Evolutionary conservation across 306 rosid genomes (phyloP).

Genomic region (Glycine soja): DNA sequence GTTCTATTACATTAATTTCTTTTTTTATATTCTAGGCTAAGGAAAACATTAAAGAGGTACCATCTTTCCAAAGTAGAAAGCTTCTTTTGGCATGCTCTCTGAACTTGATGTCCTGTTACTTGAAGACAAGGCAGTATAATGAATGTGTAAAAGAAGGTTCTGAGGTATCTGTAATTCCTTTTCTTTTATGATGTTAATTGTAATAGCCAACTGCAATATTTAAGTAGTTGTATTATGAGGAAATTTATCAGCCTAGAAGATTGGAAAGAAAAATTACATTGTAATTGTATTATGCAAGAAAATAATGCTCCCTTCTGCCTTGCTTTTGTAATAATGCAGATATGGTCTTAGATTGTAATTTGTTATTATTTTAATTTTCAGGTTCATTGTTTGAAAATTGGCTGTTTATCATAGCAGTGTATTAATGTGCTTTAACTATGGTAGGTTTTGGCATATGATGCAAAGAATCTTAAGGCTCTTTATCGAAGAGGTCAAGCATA

Average conservation of each 20-base stretch:
- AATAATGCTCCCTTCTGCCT: background rate
- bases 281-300: slow-evolving; percentile 16
- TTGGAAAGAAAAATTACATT: slow-evolving; percentile 15
- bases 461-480: slow-evolving; percentile 87
- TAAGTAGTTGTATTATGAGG: slow-evolving; percentile 21
- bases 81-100: slow-evolving; percentile 90
- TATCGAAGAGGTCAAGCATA: slow-evolving; percentile 99
- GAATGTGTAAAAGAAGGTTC: slow-evolving; percentile 91
- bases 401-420: slow-evolving; percentile 8
- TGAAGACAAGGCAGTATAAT: slow-evolving; percentile 80
- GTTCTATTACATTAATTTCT: slow-evolving; percentile 33
- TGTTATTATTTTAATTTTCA: background rate
- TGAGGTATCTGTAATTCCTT: slow-evolving; percentile 66
- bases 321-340: slow-evolving; percentile 27
- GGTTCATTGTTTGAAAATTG: slow-evolving; percentile 30
- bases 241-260: slow-evolving; percentile 28
- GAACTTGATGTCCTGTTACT: slow-evolving; percentile 95
- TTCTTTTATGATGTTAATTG: slow-evolving; percentile 42
- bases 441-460: slow-evolving; percentile 85
- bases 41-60: slow-evolving; percentile 72
- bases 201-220: slow-evolving; percentile 22
- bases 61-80: slow-evolving; percentile 74
- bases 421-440: slow-evolving; percentile 33
- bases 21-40: slow-evolving; percentile 72
- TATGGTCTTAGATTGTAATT: slow-evolving; percentile 17